phyloP scores from a whole-genome alignment of 2,329 filamentous ascomycete species.

The Xylariales sp. region DNA sequence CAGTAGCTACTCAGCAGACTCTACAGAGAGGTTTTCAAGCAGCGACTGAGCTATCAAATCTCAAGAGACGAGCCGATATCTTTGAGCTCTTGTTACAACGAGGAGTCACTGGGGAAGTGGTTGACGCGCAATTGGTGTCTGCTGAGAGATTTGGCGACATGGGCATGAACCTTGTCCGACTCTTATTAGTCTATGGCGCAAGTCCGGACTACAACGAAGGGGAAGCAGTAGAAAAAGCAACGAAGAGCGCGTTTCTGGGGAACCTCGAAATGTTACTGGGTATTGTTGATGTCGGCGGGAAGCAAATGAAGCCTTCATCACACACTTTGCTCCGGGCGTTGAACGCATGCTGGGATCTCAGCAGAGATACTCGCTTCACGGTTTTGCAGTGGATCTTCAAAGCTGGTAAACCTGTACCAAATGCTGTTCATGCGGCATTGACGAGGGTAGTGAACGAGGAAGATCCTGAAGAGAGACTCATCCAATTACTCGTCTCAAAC shows the following conservation, averaged over 20 bases:
- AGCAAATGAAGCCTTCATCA: constrained; percentile 42
- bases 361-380: constrained; percentile 41
- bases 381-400: constrained; percentile 47
- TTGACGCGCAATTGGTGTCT: constrained; percentile 49
- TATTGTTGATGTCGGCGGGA: constrained; percentile 34
- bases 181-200: constrained; percentile 49
- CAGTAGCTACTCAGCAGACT: constrained; percentile 33
- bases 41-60: constrained; percentile 46
- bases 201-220: constrained; percentile 51
- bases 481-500: constrained; percentile 43
- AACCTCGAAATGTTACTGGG: constrained; percentile 49
- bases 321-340: constrained; percentile 45
- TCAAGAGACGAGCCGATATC: constrained; percentile 43
- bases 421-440: constrained; percentile 47
- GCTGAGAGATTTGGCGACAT: constrained; percentile 47
- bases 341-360: constrained; percentile 50
- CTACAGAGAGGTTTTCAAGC: constrained; percentile 50
- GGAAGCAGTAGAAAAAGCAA: constrained; percentile 51
- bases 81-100: constrained; percentile 46
- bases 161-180: constrained; percentile 42
- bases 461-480: constrained; percentile 41
- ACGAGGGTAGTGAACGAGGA: constrained; percentile 50
- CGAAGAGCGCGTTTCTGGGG: constrained; percentile 44
- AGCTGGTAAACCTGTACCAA: constrained; percentile 42
- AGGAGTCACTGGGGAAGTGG: constrained; percentile 45